Evolutionary conservation across 345 rosid species (phyloP).

Genomic region (Cardamine occulta): DNA sequence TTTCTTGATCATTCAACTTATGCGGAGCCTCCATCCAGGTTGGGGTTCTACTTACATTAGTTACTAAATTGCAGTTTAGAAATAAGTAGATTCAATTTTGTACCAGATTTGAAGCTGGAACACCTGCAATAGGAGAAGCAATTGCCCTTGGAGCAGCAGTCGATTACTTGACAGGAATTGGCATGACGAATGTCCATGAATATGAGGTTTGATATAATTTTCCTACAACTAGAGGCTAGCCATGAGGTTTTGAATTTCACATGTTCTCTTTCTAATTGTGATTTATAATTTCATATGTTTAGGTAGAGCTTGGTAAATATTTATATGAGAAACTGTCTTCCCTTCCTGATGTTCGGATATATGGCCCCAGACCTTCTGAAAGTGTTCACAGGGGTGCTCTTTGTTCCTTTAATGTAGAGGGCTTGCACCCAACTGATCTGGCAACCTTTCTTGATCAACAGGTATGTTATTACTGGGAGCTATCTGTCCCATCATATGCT

Average conservation of each 20-base stretch:
- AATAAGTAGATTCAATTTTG: constrained; percentile 8
- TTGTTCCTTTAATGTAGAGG: constrained; percentile 88
- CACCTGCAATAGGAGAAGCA: constrained; percentile 97
- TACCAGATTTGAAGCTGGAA: constrained; percentile 96
- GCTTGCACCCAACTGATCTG: constrained; percentile 83
- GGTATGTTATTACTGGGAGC: constrained; percentile 49
- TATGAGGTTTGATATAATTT: constrained; percentile 64
- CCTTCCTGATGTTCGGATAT: constrained; percentile 66
- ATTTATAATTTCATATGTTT: constrained; percentile 20
- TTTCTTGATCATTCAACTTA: constrained; percentile 94
- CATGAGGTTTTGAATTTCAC: not conserved
- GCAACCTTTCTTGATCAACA: constrained; percentile 94
- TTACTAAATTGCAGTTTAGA: constrained; percentile 7
- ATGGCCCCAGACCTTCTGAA: constrained; percentile 86
- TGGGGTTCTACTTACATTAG: constrained; percentile 33
- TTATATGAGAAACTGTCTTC: constrained; percentile 70
- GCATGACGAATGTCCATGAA: constrained; percentile 83
- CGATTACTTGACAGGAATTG: constrained; percentile 80
- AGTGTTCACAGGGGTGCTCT: constrained; percentile 64
- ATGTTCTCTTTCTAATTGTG: constrained; percentile 8
- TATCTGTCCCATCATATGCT: constrained; percentile 4
- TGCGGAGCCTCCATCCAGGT: constrained; percentile 97
- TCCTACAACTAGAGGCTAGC: not conserved
- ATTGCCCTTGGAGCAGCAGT: constrained; percentile 95
- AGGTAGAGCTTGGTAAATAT: constrained; percentile 74